Conservation (phyloP, 495 filamentous ascomycete genomes). For the Talaromyces nanjingensis region DNA sequence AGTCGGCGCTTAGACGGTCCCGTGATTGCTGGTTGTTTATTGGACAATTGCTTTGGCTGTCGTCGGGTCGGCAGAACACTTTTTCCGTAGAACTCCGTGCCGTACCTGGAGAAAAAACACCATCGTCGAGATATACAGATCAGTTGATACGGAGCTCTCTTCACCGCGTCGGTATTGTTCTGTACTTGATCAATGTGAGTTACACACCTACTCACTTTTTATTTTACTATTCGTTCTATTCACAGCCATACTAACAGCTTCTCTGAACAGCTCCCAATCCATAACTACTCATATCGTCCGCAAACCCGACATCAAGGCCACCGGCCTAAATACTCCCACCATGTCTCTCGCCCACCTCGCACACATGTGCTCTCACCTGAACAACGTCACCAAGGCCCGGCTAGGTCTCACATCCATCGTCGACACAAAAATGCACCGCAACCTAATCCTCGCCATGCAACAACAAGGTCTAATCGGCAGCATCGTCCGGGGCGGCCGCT, state of each 20-base stretch:
- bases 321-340: conserved; percentile 11
- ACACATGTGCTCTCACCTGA: conserved; percentile 84
- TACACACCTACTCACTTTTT: no score
- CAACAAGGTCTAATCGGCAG: conserved; percentile 72
- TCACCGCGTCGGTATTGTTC: not conserved
- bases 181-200: not conserved
- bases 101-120: conserved; percentile 1
- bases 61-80: not conserved
- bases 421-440: conserved; percentile 72
- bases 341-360: conserved; percentile 86
- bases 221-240: no score
- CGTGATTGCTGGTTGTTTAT: not conserved
- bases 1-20: not conserved
- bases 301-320: not conserved
- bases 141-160: not conserved
- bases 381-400: conserved; percentile 82
- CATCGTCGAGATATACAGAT: not conserved
- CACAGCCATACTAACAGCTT: no score
- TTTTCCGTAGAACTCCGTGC: not conserved
- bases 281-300: not conserved
- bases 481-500: conserved; percentile 69
- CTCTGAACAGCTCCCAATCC: not conserved
- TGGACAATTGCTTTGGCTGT: not conserved
- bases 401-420: conserved; percentile 84
- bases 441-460: conserved; percentile 70